phyloP scores from a whole-genome alignment of 768 basidiomycete genomes.

The Hemileccinum impolitum region DNA sequence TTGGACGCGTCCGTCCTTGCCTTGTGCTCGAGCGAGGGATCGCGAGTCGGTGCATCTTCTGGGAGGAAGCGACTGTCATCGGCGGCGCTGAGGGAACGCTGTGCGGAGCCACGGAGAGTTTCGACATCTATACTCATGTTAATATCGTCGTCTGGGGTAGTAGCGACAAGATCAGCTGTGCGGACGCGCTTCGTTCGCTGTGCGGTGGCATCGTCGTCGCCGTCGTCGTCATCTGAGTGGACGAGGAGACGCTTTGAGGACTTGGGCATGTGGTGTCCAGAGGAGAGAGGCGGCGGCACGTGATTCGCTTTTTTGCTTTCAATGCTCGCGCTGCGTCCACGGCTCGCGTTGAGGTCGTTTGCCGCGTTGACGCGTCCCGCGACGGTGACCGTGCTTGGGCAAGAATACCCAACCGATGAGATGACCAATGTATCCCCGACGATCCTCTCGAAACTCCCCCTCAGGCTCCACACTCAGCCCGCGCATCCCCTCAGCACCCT shows the following conservation, averaged over 20 bases:
- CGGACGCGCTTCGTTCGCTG: slow-evolving; percentile 25
- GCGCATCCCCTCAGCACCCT: slow-evolving; percentile 87
- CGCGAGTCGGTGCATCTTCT: neutral
- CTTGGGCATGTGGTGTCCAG: slow-evolving; percentile 22
- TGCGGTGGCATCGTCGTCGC: slow-evolving; percentile 39
- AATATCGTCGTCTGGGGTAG: slow-evolving; percentile 33
- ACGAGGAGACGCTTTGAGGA: slow-evolving; percentile 26
- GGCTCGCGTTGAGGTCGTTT: slow-evolving; percentile 7
- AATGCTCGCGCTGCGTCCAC: slow-evolving; percentile 7
- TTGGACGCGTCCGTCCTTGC: slow-evolving; percentile 8
- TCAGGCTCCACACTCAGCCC: slow-evolving; percentile 70
- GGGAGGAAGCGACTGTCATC: slow-evolving; percentile 25
- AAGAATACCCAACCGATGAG: slow-evolving; percentile 69
- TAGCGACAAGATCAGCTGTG: slow-evolving; percentile 17
- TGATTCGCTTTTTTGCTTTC: too few relatives aligned
- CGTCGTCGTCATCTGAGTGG: slow-evolving; percentile 37
- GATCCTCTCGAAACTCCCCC: slow-evolving; percentile 77
- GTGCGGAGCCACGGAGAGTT: slow-evolving; percentile 14
- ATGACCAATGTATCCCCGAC: slow-evolving; percentile 83
- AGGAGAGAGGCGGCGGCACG: too few relatives aligned
- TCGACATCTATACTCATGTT: slow-evolving; percentile 41
- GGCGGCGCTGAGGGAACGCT: slow-evolving; percentile 5
- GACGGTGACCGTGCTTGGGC: slow-evolving; percentile 53
- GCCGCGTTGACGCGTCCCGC: slow-evolving; percentile 6
- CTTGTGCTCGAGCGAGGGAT: slow-evolving; percentile 1